Evolutionary conservation across 345 rosid species (phyloP), one percentile per base, ranked within the genome.

Genomic region (Lagerstroemia speciosa): DNA sequence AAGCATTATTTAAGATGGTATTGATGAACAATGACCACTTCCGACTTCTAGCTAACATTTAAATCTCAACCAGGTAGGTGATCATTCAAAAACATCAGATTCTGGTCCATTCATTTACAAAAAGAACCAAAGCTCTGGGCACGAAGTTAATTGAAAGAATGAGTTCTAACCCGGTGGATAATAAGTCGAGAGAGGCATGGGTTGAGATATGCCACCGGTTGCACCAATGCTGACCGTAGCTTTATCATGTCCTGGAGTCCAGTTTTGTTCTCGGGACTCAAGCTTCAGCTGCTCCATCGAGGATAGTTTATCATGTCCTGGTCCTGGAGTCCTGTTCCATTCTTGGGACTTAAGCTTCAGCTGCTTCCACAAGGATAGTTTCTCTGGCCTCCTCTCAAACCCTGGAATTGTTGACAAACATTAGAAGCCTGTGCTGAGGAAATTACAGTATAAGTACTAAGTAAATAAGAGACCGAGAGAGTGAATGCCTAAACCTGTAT

Each of bases 301-400:
- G 69, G 99, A 91, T 73, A 94, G 73, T 70, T 79, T 88, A 77
- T 88, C 99, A n/a, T n/a, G n/a, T n/a, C n/a, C n/a, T n/a, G n/a
- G 69, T 38, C 76, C 66, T 50, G 81, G 70, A 76, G 74, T 71
- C 37, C 80, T 79, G 78, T 74, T 89, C 80, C 85, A 92, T 73
- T 89, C 96, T 72, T 85, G 97, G 78, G 92, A 91, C 75, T 94
- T 91, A 34, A 91, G 73, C 80, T 94, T 94, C 85, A 94, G 77
- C 73, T 94, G 95, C 81, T 91, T 94, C 83, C 83, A 89, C 73
- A 91, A 70, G 69, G 99, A 91, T 73, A 94, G 73, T 70, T 79
- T 88, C 78, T 88, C 99, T 36, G 65, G 76, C 76, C 75, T 83
- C 72, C 77, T 71, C 77, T 89, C 93, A 73, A 89, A 83, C 69